phyloP scores from a whole-genome alignment of 495 filamentous ascomycete species.

The Talaromyces liani region DNA sequence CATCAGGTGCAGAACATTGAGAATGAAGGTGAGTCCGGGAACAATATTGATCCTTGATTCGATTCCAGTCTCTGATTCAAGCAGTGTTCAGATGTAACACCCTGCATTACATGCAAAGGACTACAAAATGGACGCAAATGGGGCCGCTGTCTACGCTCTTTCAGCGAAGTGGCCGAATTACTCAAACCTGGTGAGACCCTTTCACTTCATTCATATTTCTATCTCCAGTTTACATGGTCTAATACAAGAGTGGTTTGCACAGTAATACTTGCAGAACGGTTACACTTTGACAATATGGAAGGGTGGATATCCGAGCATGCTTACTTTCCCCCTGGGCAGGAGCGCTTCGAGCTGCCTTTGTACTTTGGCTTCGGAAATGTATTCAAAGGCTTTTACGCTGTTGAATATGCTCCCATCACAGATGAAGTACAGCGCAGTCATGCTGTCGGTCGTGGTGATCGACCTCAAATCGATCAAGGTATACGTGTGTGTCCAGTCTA shows the following conservation, averaged over 20 bases:
- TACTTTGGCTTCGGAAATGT: slow-evolving; percentile 9
- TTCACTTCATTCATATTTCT: neutral
- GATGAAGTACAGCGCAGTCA: neutral
- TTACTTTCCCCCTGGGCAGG: neutral
- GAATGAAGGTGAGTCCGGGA: neutral
- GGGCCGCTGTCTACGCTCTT: neutral
- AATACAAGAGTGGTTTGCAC: neutral
- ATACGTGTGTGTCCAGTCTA: neutral
- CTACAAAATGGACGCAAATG: neutral
- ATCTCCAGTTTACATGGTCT: neutral
- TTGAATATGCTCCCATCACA: slow-evolving; percentile 1
- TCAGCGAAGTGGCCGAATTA: neutral
- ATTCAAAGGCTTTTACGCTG: slow-evolving; percentile 4
- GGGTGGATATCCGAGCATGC: neutral
- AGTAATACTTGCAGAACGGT: neutral
- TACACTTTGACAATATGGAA: neutral
- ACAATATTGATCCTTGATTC: neutral
- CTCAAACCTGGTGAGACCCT: neutral
- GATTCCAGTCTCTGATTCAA: neutral
- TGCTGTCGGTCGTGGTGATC: neutral
- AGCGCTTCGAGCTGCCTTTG: slow-evolving; percentile 1
- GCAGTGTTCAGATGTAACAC: neutral
- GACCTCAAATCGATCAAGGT: neutral
- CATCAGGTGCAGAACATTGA: neutral
- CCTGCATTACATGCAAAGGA: neutral